Evolutionary conservation across 257 asterid species (phyloP), one percentile per base, ranked within the genome.

Genomic region (Handroanthus guayacan): DNA sequence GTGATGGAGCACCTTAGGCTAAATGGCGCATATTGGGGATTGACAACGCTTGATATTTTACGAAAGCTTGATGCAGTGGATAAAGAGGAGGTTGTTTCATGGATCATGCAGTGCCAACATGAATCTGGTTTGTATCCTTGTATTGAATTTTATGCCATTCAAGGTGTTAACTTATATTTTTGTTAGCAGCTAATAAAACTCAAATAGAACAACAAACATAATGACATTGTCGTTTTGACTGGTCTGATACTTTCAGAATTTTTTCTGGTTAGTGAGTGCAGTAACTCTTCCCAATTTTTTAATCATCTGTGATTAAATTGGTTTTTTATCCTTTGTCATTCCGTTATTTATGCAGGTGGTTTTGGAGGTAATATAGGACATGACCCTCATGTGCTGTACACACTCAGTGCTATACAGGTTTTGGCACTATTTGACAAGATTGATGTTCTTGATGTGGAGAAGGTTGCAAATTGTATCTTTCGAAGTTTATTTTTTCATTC

Each of bases 21-120:
- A 48, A 92, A 89, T 78, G 99, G 99, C 36, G 97, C 97, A 47
- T 95, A 95, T 69, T 95, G 99, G 99, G 99, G 98, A 72, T 89
- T 95, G 87, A 85, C 97, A 25, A 82, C 99, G 65, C 96, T 95
- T 77, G 98, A 92, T 84, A 78, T 95, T 25, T 75, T 86, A 62
- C 97, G 96, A 64, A 91, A 87, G 91, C 92, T 95, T 72, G 77
- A 82, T 72, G 82, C 79, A 0, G 98, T 91, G 45, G 97, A 95
- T 76, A 87, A 85, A 87, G 89, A 89, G 55, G 95, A 95, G 75
- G 89, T 92, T 81, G 76, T 90, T 79, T 78, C 96, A 44, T 95
- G 97, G 98, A 43, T 95, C 83, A 82, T 90, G 95, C 87, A 89
- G 82, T 95, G 99, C 85, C 99, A 95, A 78, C 92, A 91, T 65